These are phyloP conservation scores for Rauvolfia tetraphylla DNA, from an alignment of 257 asterid species.

Conservation along the genomic window DNA sequence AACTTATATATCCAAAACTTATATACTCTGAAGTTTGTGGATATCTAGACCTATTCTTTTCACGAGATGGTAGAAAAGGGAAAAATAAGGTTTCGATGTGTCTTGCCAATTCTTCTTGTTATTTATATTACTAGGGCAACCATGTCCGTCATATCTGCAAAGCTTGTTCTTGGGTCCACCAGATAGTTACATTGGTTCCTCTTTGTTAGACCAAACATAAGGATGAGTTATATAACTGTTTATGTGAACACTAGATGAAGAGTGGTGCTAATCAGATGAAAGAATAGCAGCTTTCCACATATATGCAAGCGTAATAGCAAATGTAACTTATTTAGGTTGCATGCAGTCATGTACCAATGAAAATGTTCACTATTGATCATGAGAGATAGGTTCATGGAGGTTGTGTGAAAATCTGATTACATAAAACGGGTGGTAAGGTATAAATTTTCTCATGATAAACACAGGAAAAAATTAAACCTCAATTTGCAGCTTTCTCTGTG, in stretches of 20 bases:
- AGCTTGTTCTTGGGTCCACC: background rate
- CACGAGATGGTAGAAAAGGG: background rate
- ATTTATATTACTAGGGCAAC: background rate
- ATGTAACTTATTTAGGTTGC: background rate
- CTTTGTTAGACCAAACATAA: background rate
- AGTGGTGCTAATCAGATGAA: background rate
- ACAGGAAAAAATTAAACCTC: background rate
- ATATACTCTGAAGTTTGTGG: background rate
- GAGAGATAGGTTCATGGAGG: background rate
- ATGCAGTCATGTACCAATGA: no score
- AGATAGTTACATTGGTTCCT: background rate
- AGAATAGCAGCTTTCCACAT: background rate
- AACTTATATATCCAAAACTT: background rate
- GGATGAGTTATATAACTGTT: background rate
- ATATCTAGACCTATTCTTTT: background rate
- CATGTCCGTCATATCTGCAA: background rate
- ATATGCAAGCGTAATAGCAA: background rate
- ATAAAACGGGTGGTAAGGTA: background rate
- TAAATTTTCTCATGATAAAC: background rate
- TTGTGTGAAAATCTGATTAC: background rate
- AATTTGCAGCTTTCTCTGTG: no score
- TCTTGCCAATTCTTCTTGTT: background rate
- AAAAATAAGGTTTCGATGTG: background rate
- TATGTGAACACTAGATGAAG: background rate
- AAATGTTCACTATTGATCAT: background rate